Conservation (phyloP, 768 basidiomycete species). For the Kwoniella heveanensis region DNA sequence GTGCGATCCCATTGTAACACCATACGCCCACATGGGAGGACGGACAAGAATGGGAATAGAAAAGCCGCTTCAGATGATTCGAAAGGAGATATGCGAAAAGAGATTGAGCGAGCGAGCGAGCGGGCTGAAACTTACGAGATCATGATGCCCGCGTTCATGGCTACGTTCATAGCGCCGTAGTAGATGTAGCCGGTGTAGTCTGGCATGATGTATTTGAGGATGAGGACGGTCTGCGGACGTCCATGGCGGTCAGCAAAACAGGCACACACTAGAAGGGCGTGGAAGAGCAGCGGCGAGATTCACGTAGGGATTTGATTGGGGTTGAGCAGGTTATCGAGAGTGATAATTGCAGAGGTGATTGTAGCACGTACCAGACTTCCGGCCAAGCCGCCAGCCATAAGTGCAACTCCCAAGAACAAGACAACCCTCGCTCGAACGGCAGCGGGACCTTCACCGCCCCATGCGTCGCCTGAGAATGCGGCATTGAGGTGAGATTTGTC, state of each 20-base stretch:
- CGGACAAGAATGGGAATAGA: too few relatives aligned
- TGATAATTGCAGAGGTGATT: neutral
- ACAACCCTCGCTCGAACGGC: conserved; percentile 90
- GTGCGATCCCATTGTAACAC: too few relatives aligned
- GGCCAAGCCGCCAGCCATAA: conserved; percentile 98
- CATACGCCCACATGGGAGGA: too few relatives aligned
- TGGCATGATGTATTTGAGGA: conserved; percentile 84
- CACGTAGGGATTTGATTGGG: too few relatives aligned
- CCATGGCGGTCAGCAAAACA: neutral
- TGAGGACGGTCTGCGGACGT: conserved; percentile 71
- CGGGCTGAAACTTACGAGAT: conserved; percentile 49
- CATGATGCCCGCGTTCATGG: conserved; percentile 74
- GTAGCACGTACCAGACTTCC: conserved; percentile 86
- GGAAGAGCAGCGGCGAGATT: too few relatives aligned
- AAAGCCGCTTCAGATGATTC: too few relatives aligned
- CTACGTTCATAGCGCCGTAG: conserved; percentile 94
- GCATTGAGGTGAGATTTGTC: conserved; percentile 83
- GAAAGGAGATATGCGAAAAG: too few relatives aligned
- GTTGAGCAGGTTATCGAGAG: too few relatives aligned
- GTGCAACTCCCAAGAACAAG: conserved; percentile 90
- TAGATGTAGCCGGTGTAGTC: conserved; percentile 74
- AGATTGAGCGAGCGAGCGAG: neutral
- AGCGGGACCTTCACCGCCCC: conserved; percentile 66
- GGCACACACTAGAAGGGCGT: too few relatives aligned
- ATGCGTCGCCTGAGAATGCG: conserved; percentile 61